Base-by-base conservation (phyloP, 164 flowering plant species). In the Nymphaea thermarum region DNA sequence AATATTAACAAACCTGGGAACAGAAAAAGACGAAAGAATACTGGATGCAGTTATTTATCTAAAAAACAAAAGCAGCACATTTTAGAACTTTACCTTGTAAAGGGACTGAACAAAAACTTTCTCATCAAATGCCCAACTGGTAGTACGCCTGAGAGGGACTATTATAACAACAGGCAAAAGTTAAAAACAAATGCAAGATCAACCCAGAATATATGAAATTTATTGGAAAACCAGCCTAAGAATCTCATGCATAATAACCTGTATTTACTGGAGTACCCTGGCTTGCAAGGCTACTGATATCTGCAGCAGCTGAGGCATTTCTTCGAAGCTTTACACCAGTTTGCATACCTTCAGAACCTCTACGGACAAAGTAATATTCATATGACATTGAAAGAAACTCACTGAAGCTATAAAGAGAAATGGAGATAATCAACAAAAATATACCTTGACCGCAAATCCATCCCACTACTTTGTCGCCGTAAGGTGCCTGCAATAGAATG, bases 81-180 rank as follows among this genome's bases (percentile, higher is more conserved):
- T 25, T 25, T 25, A 25, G 36, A 6, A 15, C 53, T 43, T 16
- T 42, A 91, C 99, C 95, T 78, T 91, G 80, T 94, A 90, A 43
- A 94, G 85, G 66, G 98, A 73, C 68, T 90, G 96, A 59, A 94
- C 72, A 63, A 94, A 76, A 75, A 86, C 82, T 73, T 85, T 94
- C 67, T 94, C 97, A 70, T 91, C 95, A 76, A 94, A 89, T 57
- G 89, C 70, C 97, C 89, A 91, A 77, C 93, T 25, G 36, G 36
- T 25, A 25, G 36, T 1, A 25, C 91, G 82, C 80, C 75, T 89
- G 61, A 84, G 80, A 66, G 84, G 82, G 76, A 80, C 93, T 88
- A 73, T 57, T 78, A 70, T 25, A 25, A 25, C 36, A 1, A 25
- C 36, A 25, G 36, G 36, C 36, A 25, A 25, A 25, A 25, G 36